phyloP scores from a whole-genome alignment of 1,139 yeast species.

The Suhomyces choctaworum region DNA sequence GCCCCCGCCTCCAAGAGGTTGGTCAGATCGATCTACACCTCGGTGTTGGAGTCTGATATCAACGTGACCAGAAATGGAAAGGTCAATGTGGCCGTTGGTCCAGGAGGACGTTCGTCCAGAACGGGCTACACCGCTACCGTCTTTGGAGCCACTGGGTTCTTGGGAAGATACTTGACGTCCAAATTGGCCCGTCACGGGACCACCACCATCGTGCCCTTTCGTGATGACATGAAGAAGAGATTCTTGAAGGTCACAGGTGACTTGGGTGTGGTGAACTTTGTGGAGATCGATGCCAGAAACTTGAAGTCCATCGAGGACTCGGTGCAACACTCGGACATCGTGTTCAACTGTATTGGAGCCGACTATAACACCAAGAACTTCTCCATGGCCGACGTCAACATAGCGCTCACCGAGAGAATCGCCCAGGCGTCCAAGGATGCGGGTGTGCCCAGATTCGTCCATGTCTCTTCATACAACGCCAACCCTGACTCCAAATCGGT shows the following conservation, averaged over 20 bases:
- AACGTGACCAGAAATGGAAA: constrained; percentile 78
- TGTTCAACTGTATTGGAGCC: constrained; percentile 76
- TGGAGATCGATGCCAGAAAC: constrained; percentile 83
- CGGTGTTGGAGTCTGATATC: constrained; percentile 56
- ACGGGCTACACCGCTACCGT: constrained; percentile 92
- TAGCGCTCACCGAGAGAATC: constrained; percentile 75
- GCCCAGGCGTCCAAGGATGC: constrained; percentile 72
- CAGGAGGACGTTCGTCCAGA: constrained; percentile 84
- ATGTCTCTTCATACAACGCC: constrained; percentile 81
- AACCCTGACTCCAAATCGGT: constrained; percentile 65
- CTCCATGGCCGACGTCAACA: constrained; percentile 78
- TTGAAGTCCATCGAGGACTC: constrained; percentile 73
- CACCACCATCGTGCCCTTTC: constrained; percentile 69
- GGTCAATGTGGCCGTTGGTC: constrained; percentile 65
- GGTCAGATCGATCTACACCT: constrained; percentile 40
- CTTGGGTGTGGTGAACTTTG: constrained; percentile 81
- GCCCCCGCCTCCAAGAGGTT: constrained; percentile 16
- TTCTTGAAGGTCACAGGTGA: constrained; percentile 84
- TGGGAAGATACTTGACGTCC: constrained; percentile 72
- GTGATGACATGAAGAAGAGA: constrained; percentile 79
- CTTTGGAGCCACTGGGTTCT: constrained; percentile 79
- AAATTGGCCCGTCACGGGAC: constrained; percentile 85
- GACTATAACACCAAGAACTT: constrained; percentile 80
- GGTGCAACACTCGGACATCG: constrained; percentile 81
- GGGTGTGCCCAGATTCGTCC: constrained; percentile 73